A percentile compares a stretch with the other conserved stretches of the same genome.
Evolutionary conservation across 805 yeast species (phyloP).

Genomic region (Jamesozyma rosinii): DNA sequence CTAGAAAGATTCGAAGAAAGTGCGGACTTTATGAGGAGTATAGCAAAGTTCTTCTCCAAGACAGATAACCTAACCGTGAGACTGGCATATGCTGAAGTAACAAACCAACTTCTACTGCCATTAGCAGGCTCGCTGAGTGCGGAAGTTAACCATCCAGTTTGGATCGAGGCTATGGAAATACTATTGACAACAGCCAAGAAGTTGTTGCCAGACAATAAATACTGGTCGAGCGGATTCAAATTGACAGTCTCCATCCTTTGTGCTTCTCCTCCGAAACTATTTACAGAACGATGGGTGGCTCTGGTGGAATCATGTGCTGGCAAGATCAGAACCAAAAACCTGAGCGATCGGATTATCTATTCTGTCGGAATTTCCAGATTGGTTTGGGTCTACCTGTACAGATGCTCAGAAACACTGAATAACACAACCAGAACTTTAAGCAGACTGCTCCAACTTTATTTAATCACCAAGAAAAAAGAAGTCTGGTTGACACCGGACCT

Average conservation of each 20-base stretch:
- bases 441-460: conserved; percentile 44
- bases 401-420: conserved; percentile 83
- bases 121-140: conserved; percentile 82
- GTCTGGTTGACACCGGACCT: conserved; percentile 69
- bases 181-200: conserved; percentile 45
- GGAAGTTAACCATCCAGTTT: conserved; percentile 90
- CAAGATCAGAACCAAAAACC: conserved; percentile 56
- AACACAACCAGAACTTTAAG: conserved; percentile 76
- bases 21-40: conserved; percentile 78
- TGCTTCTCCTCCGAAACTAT: conserved; percentile 71
- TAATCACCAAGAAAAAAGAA: conserved; percentile 53
- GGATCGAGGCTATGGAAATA: conserved; percentile 72
- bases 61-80: conserved; percentile 58
- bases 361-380: conserved; percentile 63
- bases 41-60: conserved; percentile 70
- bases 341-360: conserved; percentile 42
- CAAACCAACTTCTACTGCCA: conserved; percentile 66
- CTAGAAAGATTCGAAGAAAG: conserved; percentile 85
- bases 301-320: conserved; percentile 54
- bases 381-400: conserved; percentile 80
- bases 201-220: conserved; percentile 37
- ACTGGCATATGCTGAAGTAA: conserved; percentile 77
- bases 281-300: conserved; percentile 60
- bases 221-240: conserved; percentile 61
- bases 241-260: conserved; percentile 65